Evolutionary conservation across 208 protist genomes (phyloP), one percentile per base, ranked within the genome.

Genomic region (Balamuthia mandrillaris): DNA sequence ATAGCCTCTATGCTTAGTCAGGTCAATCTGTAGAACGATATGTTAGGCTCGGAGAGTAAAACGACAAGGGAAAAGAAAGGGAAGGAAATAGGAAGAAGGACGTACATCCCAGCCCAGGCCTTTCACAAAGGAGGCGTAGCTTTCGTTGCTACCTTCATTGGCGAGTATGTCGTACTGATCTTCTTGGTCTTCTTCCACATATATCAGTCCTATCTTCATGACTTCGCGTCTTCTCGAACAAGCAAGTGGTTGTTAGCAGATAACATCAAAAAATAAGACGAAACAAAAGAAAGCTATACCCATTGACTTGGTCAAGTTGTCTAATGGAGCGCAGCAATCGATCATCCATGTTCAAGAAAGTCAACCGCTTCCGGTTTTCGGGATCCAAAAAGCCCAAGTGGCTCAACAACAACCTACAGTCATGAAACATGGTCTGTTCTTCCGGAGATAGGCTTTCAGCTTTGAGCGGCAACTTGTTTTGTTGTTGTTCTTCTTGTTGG

Each of bases 151-250:
- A 18, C 29, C 18, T n/a, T 87, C 56, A 51, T 95, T 95, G 39
- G 33, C 68, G 2, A 95, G 72, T 2, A 95, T 93, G 0, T 88
- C 72, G 29, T 81, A 47, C 66, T 95, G 92, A 2, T 91, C 74
- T 49, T 89, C 84, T 77, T 95, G 93, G n/a, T 91, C 92, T 35
- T 88, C 81, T 16, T 65, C 41, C 12, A 93, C 92, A 58, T 94
- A 95, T 58, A 95, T 88, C 7, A 95, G n/a, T 33, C 93, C 92
- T 33, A 95, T 86, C 86, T 95, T 95, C 54, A 91, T 56, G 18
- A 90, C 86, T 21, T 94, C 91, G 33, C 92, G 89, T 21, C 84
- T 86, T 24, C 18, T 39, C 18, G 60, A 29, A 3, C n/a, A 45
- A 5, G 75, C 41, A 39, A 39, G 29, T 27, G 39, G 21, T n/a